Base-by-base conservation (phyloP, 2,329 filamentous ascomycete species). In the Fusarium concolor region DNA sequence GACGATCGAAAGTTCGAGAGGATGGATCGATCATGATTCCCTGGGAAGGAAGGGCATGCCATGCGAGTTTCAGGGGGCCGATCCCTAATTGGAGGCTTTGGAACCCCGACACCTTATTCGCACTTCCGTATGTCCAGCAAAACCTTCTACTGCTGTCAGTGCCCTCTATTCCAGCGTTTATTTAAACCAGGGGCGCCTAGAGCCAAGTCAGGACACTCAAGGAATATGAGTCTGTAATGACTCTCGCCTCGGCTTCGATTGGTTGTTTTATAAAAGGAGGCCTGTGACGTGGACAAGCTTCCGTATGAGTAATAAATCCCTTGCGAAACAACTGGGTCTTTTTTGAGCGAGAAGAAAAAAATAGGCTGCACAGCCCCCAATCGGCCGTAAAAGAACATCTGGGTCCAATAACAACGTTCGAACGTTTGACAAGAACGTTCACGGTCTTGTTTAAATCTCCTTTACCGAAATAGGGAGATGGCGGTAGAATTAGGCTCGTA, bases 261-360 rank as follows among this genome's bases (percentile, higher is more conserved):
- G 71, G 71, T 3, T 50, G 43, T 62, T 56, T 17, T 43, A 35
- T 26, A 28, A 69, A 66, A 69, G 57, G 61, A 68, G 66, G 66
- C 46, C 66, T 57, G 66, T 73, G 71, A 73, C 71, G 71, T 73
- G 71, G 70, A 65, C 46, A 44, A 56, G 50, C 49, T 49, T 65
- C 56, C 55, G 49, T 41, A 65, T 55, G 46, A 68, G 52, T 60
- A 64, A 56, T 35, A 59, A 57, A 20, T 51, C 60, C 65, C 65
- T 68, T 66, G 56, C 62, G 28, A 62, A 69, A 54, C 56, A 69
- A 63, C 57, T 54, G 65, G 61, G 56, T 56, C 61, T 35, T 28
- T 5, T 43, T 7, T 20, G 35, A 33, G 26, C 22, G 39, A 31
- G 14, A 50, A 24, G 28, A 49, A 53, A 61, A 61, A 66, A 67